Base-by-base conservation (phyloP, 257 asterid species). In the Paraleonurus japonicus region DNA sequence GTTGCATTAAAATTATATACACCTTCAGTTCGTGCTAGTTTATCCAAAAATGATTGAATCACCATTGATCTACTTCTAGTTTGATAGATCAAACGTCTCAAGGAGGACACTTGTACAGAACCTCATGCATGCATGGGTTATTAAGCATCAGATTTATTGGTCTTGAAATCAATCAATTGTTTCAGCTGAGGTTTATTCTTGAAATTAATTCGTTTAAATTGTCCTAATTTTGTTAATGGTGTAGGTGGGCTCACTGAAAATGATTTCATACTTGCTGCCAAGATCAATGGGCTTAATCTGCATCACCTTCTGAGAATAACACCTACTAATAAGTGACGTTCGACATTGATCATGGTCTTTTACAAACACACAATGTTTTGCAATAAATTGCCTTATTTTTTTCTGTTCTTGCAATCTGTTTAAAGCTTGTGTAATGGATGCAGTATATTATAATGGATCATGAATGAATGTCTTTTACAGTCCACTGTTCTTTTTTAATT, bases 211-310 rank as follows among this genome's bases (percentile, higher is more conserved):
- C 3, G 16, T 50, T 13, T 3, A 13, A 57, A 13, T 58, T 35
- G 65, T 17, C 20, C 1, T 53, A 3, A 73, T 62, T 50, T 57
- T 30, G 60, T 69, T 73, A 0, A 12, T 67, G 74, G 30, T 79
- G 82, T 75, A 93, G 98, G 95, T 73, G 99, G 99, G 30, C 86
- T 94, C 16, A 91, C 97, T 6, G 97, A 94, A 84, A 94, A 94
- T 81, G 98, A 90, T 78, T 93, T 90, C 85, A 87, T 93, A 61
- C 96, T 93, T 50, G 98, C 98, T 68, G 89, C 92, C 41, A 93
- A 93, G 90, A 87, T 93, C 54, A 78, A 54, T 53, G 79, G 82
- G 54, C 95, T 93, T 23, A 78, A 87, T 80, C 84, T 90, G 62
- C 87, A 80, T 27, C 76, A 82, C 69, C 96, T 92, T 78, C 88